Base-by-base conservation (phyloP, 345 rosid species). In the Citrus inodora region DNA sequence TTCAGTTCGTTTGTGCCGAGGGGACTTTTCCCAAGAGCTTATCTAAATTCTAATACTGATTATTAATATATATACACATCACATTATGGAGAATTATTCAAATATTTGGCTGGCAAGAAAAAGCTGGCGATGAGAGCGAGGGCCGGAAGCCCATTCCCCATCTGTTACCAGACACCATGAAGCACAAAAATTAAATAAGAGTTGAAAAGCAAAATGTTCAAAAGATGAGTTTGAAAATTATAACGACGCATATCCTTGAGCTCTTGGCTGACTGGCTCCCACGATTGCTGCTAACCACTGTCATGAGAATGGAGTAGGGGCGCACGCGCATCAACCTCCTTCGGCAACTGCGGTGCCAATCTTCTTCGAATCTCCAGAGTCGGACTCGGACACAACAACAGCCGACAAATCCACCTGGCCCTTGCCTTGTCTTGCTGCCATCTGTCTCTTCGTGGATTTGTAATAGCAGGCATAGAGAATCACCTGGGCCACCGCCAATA, bases 401-500 rank as follows among this genome's bases (percentile, higher is more conserved):
- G 78, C 82, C 1, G 94, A 74, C 62, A 92, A 76, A 53, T 67
- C 70, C 55, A 85, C 16, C 79, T 85, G 91, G 5, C 74, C 85
- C 22, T 82, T 77, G 67, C 25, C 76, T 37, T 84, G 30, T 64
- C 93, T 86, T 56, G 82, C 94, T 22, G 86, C 90, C 10, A 85
- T 85, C 5, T 79, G 87, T 71, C 65, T 74, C 77, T 92, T 82
- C 14, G 93, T 89, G 21, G 94, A 85, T 75, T 87, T 91, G 82
- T 90, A 91, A 82, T 83, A 95, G 8, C 80, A 51, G 11, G 87
- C 97, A 9, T 95, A 93, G 6, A 95, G 66, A 22, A 83, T 27
- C 33, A 95, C 73, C 66, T 95, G 99, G 73, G 88, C 90, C 73
- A 87, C 8, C 22, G 89, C 83, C 48, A 90, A 83, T 30, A 90